Base-by-base conservation (phyloP, 192 early-diverging fungal genomes). In the Coemansia sp. region DNA sequence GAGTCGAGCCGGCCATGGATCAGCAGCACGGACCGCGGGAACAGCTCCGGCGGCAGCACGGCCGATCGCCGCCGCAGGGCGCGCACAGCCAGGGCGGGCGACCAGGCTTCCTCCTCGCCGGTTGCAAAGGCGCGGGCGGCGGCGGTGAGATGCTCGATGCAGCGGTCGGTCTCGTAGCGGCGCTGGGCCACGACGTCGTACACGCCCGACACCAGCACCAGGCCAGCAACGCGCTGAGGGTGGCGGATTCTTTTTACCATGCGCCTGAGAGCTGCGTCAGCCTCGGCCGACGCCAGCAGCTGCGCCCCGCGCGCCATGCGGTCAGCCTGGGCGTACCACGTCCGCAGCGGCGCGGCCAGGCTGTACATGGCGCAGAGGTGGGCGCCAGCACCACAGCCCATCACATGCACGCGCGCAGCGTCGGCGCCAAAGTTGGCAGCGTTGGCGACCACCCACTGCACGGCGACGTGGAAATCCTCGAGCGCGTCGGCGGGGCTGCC, bases 281-380 rank as follows among this genome's bases (percentile, higher is more conserved):
- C 69, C 1, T n/a, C 57, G 2, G 65, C 53, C 26, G 80, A 70
- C 33, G 65, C 53, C 46, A 82, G 68, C 65, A 82, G 75, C 69
- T 77, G 80, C 3, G 80, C 80, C 14, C 67, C 62, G 21, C 55
- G 65, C 53, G 80, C 62, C 21, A 82, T 72, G 69, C 80, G 80
- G 66, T 82, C 75, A 13, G 81, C 81, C 68, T 84, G 81, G 2
- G 76, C 67, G 43, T 84, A 84, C 81, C 76, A 78, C 0, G 76
- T 84, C 55, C 70, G 70, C 39, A 84, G 76, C 28, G 81, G 73
- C 40, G 75, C 75, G 2, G 69, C 64, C 76, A 84, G 76, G 55
- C 74, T 84, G 76, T 84, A 84, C 77, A 84, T 74, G 19, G 74
- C 66, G 47, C 77, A 79, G 33, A 84, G 72, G 28, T 84, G 82